Percentiles rank a stretch among this genome's conserved stretches.
Conservation (phyloP, 2,329 filamentous ascomycete genomes). For the Fusarium pseudocircinatum region DNA sequence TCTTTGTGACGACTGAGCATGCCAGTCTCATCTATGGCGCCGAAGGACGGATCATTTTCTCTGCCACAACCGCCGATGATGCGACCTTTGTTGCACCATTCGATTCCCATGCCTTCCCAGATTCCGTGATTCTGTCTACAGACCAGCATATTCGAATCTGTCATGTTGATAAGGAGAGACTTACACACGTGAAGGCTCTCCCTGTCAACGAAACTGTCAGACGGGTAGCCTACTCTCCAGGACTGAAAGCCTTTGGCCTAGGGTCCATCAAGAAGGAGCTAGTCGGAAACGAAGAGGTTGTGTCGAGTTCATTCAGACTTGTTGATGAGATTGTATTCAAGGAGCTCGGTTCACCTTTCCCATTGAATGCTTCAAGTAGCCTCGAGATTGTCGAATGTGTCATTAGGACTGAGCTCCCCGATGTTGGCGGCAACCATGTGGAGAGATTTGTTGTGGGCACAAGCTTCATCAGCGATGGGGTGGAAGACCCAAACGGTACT, state of each 20-base stretch:
- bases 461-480: constrained; percentile 73
- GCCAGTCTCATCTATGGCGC: constrained; percentile 92
- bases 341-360: constrained; percentile 74
- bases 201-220: constrained; percentile 84
- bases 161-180: constrained; percentile 81
- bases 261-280: constrained; percentile 84
- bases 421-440: constrained; percentile 61
- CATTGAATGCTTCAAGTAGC: constrained; percentile 60
- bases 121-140: constrained; percentile 83
- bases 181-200: constrained; percentile 87
- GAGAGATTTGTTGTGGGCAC: constrained; percentile 95
- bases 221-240: constrained; percentile 84
- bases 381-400: constrained; percentile 86
- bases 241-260: constrained; percentile 83
- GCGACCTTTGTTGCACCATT: constrained; percentile 85
- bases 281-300: constrained; percentile 74
- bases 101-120: constrained; percentile 81
- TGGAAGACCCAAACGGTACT: constrained; percentile 56
- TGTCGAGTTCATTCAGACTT: constrained; percentile 84
- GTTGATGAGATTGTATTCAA: constrained; percentile 92
- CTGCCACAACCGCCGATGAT: constrained; percentile 89
- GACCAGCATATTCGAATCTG: constrained; percentile 80
- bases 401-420: constrained; percentile 77
- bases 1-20: constrained; percentile 95
- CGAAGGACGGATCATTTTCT: constrained; percentile 89